Evolutionary conservation across 768 basidiomycete species (phyloP).

Genomic region (Tricholoma furcatifolium): DNA sequence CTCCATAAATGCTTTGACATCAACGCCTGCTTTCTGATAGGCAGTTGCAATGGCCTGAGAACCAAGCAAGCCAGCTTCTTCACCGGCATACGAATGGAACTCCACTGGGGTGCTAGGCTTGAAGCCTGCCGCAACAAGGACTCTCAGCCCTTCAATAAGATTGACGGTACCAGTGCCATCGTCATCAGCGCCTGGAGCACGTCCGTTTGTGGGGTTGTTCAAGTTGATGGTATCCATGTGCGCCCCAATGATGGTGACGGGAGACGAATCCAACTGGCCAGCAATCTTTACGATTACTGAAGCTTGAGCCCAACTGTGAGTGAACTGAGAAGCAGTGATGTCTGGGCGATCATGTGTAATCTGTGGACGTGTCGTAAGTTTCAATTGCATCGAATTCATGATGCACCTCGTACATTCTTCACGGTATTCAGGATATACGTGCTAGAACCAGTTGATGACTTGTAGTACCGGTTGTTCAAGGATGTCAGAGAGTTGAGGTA

Average conservation of each 20-base stretch:
- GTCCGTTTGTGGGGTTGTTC: conserved; percentile 9
- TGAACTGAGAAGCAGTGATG: conserved; percentile 10
- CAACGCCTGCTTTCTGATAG: conserved; percentile 39
- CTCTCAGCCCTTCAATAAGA: conserved; percentile 43
- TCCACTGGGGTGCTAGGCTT: conserved; percentile 41
- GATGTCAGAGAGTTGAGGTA: conserved; percentile 34
- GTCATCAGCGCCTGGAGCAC: conserved; percentile 19
- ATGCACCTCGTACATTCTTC: conserved; percentile 21
- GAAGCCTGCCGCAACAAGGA: conserved; percentile 38
- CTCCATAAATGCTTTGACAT: conserved; percentile 45
- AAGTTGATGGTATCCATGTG: conserved; percentile 24
- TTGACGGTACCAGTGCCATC: conserved; percentile 48
- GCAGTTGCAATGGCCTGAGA: conserved; percentile 43
- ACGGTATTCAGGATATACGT: conserved; percentile 36
- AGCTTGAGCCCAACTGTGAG: conserved; percentile 15
- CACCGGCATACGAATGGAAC: conserved; percentile 41
- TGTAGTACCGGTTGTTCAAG: conserved; percentile 45
- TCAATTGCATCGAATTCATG: background rate
- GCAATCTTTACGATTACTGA: conserved; percentile 17
- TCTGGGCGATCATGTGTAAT: conserved; percentile 18
- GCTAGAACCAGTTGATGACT: conserved; percentile 34
- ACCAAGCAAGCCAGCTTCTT: conserved; percentile 51
- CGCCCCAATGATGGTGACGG: conserved; percentile 18
- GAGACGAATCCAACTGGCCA: conserved; percentile 1
- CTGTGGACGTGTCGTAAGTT: conserved; percentile 11